Conservation (phyloP, 2,329 filamentous ascomycete genomes). For the Nigrospora osmanthi region DNA sequence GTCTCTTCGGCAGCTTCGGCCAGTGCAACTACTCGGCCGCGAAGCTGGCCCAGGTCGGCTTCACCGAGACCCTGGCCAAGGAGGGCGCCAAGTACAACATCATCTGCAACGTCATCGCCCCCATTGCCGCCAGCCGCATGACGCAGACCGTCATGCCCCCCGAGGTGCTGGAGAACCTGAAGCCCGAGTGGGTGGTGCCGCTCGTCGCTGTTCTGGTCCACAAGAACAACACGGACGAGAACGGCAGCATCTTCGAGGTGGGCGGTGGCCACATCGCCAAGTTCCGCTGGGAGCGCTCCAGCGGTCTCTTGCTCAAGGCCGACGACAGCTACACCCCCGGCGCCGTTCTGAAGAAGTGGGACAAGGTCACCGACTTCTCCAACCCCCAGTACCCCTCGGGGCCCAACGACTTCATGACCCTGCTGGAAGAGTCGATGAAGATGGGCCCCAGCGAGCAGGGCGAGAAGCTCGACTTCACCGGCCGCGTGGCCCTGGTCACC, state of each 20-base stretch:
- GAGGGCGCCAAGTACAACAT: slow-evolving; percentile 99
- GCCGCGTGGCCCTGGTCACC: slow-evolving; percentile 79
- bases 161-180: slow-evolving; percentile 77
- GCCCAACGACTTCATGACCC: slow-evolving; percentile 77
- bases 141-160: slow-evolving; percentile 92
- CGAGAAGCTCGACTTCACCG: slow-evolving; percentile 71
- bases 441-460: slow-evolving; percentile 64
- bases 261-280: slow-evolving; percentile 91
- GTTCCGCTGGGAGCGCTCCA: slow-evolving; percentile 88
- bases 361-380: slow-evolving; percentile 79
- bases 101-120: slow-evolving; percentile 86
- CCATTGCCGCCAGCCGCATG: slow-evolving; percentile 92
- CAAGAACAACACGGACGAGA: slow-evolving; percentile 75
- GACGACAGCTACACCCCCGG: slow-evolving; percentile 83
- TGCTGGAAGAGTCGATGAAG: slow-evolving; percentile 79
- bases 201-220: slow-evolving; percentile 84
- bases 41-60: slow-evolving; percentile 91
- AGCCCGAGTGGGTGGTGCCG: slow-evolving; percentile 92
- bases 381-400: slow-evolving; percentile 75
- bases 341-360: slow-evolving; percentile 84
- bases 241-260: slow-evolving; percentile 84
- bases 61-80: slow-evolving; percentile 96
- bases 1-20: slow-evolving; percentile 91
- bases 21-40: slow-evolving; percentile 97
- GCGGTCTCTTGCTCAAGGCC: slow-evolving; percentile 80